These are phyloP conservation scores for Solanum hybrid DNA, from an alignment of 305 asterid species.

Conservation along the genomic window DNA sequence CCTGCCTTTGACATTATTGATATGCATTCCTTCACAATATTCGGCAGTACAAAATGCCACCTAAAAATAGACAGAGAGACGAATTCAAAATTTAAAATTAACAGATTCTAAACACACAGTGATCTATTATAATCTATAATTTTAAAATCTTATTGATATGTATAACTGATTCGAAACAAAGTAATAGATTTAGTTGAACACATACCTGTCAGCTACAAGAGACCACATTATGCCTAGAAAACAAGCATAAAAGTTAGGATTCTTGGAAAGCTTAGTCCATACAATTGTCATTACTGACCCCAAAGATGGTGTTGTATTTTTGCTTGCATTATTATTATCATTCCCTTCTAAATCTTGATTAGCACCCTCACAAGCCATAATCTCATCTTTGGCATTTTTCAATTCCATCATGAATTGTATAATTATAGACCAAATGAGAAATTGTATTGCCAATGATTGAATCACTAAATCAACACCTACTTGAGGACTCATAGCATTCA, in stretches of 20 bases:
- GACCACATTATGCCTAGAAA: constrained; percentile 55
- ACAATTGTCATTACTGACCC: constrained; percentile 27
- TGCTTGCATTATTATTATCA: not conserved
- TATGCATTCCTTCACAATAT: constrained; percentile 39
- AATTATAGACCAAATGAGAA: constrained; percentile 41
- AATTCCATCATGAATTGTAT: constrained; percentile 41
- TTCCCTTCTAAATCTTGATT: not conserved
- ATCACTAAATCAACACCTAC: constrained; percentile 43
- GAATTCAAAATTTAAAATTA: not conserved
- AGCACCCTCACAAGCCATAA: not conserved
- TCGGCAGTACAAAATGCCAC: constrained; percentile 49
- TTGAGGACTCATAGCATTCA: constrained; percentile 54
- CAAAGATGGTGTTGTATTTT: not conserved
- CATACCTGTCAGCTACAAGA: constrained; percentile 49
- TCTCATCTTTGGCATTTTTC: constrained; percentile 9
- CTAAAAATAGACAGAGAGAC: constrained; percentile 3
- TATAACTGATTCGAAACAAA: not conserved
- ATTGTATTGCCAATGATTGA: constrained; percentile 44
- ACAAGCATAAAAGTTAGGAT: constrained; percentile 58
- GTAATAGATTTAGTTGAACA: not conserved
- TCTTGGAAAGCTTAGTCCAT: constrained; percentile 31
- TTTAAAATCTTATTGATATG: not conserved
- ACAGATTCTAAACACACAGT: not conserved
- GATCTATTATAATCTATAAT: not conserved
- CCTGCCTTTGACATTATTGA: constrained; percentile 56